Evolutionary conservation across 139 green algal species (phyloP), one percentile per base, ranked within the genome.

Genomic region (Picochlorum sp.): DNA sequence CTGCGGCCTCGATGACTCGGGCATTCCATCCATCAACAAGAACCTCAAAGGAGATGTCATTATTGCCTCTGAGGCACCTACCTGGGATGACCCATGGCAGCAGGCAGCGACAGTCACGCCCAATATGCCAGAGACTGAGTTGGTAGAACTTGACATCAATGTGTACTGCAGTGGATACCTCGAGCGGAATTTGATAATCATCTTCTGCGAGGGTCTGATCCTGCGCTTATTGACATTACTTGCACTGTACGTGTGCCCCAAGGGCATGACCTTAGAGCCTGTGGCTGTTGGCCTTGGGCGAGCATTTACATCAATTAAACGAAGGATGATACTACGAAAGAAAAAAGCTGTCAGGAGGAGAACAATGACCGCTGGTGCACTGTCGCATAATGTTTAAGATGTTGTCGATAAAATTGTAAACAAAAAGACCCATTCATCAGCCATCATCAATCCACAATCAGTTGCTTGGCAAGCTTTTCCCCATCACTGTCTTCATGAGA

Each of bases 131-230:
- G 13, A 30, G 20, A 65, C n/a, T 26, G n/a, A 55, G 21, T 59
- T 51, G 18, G n/a, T 18, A 38, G 31, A 65, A 63, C 63, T 67
- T 44, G 63, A 76, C 47, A 63, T 72, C 21, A 15, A 6, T 2
- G 15, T 63, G 14, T 76, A 76, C 58, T 76, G 69, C 69, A 30
- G 11, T 15, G 65, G 65, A 55, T 41, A 61, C 7, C 30, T 66
- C 6, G 45, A 38, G 4, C 41, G 45, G 3, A 63, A n/a, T 14
- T 54, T 75, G 41, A 23, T 75, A 2, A 45, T 75, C 20, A 24
- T 75, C 41, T 10, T 31, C 18, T 41, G 6, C 2, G 44, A 70
- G 45, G 69, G 69, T 21, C 15, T 45, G 14, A 52, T 66, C 6
- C 54, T 75, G 45, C 55, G 69, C 30, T 15, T 75, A 37, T 45